Evolutionary conservation across 371 early-diverging fungal genomes (phyloP), one percentile per base, ranked within the genome.

Genomic region (Coemansia linderi): DNA sequence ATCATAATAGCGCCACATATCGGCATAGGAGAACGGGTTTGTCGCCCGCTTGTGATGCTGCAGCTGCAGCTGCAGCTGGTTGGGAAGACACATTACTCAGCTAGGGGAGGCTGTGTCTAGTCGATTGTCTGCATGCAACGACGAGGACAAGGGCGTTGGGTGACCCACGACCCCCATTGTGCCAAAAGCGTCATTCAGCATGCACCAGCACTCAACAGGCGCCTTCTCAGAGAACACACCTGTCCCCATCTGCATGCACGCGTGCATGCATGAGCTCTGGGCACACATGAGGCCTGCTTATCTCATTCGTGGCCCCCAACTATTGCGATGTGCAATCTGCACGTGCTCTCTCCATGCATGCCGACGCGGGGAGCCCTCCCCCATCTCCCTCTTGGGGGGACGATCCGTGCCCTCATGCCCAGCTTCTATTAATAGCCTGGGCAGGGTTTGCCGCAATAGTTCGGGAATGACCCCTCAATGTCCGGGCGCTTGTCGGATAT

Each of bases 1-100:
- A 56, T 56, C 56, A 56, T 56, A 56, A 56, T 33, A 56, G 56
- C 56, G 56, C 56, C 56, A 56, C 56, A 56, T 56, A 56, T 56
- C 56, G 9, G 56, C 56, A 56, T 27, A 50, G 52, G 52, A 50
- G 52, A 50, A 50, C 52, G 27, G 52, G 52, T 50, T 27, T 50
- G 24, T 50, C 52, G 10, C 19, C 22, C 8, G 46, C 46, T 46
- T 46, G 46, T 46, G 52, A 50, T 50, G 52, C 52, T 24, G 52
- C 52, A 50, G 52, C 52, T 4, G 56, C 36, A 33, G 56, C 46
- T 19, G 46, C 22, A 6, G 46, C 19, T 46, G 19, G 46, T 36
- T 56, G 56, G 56, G 56, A 56, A 33, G 36, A 13, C 15, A 17
- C 56, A 56, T 56, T 56, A 56, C 56, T 56, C 56, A 56, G 56